A percentile compares a stretch with the other conserved stretches of the same genome.
These are phyloP conservation scores for Populus trichocarpa DNA, from an alignment of 441 rosid species.

Conservation along the genomic window DNA sequence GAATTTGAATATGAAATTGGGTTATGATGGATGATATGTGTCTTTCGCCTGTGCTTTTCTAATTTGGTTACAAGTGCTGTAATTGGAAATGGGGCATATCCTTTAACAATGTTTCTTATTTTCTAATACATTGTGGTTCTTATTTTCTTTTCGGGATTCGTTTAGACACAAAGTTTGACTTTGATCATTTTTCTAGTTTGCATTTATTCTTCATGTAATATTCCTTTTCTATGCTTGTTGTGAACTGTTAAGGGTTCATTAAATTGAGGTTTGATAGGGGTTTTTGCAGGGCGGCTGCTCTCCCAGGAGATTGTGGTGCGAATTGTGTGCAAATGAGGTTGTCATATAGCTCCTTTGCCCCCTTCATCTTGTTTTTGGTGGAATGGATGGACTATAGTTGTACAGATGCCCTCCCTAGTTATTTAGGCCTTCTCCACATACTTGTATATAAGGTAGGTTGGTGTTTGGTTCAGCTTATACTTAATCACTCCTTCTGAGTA, in stretches of 20 bases:
- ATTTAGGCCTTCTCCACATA: conserved; percentile 54
- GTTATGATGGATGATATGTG: conserved; percentile 5
- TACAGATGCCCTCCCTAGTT: conserved; percentile 53
- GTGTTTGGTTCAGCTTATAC: background rate
- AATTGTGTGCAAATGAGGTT: conserved; percentile 56
- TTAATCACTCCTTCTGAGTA: background rate
- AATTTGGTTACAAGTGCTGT: background rate
- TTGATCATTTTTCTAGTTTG: background rate
- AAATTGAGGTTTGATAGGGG: conserved; percentile 10
- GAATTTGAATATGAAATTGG: conserved; percentile 10
- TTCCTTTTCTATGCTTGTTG: background rate
- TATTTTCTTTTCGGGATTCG: conserved; percentile 4
- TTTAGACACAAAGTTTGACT: background rate
- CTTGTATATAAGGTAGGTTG: conserved; percentile 53
- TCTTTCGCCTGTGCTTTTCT: background rate
- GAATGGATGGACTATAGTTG: conserved; percentile 71
- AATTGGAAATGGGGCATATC: background rate
- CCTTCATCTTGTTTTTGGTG: conserved; percentile 46
- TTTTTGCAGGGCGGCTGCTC: conserved; percentile 54
- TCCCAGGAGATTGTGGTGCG: conserved; percentile 55
- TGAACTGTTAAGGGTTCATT: conserved; percentile 4
- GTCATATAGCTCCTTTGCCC: conserved; percentile 61
- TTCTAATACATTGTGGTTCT: background rate
- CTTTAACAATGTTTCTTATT: background rate
- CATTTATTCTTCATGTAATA: background rate